Evolutionary conservation across 345 rosid genomes (phyloP), one percentile per base, ranked within the genome.

Genomic region (Corchorus capsularis): DNA sequence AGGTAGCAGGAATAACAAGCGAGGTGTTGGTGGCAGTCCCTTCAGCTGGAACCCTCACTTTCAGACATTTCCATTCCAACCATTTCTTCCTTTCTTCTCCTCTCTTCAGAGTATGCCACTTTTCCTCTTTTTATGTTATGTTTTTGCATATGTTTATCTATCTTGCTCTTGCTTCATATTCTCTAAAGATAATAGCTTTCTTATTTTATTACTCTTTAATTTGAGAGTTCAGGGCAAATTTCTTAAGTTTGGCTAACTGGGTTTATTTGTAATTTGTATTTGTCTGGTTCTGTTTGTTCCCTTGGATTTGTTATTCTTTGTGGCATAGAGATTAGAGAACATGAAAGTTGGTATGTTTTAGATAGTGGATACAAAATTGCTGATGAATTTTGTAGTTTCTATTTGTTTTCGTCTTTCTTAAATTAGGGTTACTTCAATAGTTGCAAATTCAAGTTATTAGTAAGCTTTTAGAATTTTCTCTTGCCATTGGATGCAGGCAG

Each of bases 41-140:
- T n/a, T 79, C 89, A 8, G 68, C 81, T 76, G 87, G 86, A 39
- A 37, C 75, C 52, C 78, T 78, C 60, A 66, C 78, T 59, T 83
- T 80, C 79, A 80, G 77, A 35, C 81, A 78, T 66, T 69, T 65
- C 80, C 74, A 57, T 22, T 67, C 78, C 76, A 77, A 55, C 64
- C 75, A 77, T 52, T 49, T 87, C 83, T 77, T 76, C 79, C 82
- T 71, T 68, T 80, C 83, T 72, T 76, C 86, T 71, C 70, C 83
- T 69, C 57, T 80, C 49, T 72, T 75, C 80, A 90, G 83, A 79
- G 94, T 92, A 86, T 53, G 49, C 22, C 52, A 46, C 69, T 41
- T 49, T 37, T 72, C 39, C 52, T 53, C 16, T 32, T 8, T 12
- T 6, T 1, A 4, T 6, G 16, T 37, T 0, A 1, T 74, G 55